Conservation (phyloP, 768 basidiomycete genomes). For the Lentinula sp. region DNA sequence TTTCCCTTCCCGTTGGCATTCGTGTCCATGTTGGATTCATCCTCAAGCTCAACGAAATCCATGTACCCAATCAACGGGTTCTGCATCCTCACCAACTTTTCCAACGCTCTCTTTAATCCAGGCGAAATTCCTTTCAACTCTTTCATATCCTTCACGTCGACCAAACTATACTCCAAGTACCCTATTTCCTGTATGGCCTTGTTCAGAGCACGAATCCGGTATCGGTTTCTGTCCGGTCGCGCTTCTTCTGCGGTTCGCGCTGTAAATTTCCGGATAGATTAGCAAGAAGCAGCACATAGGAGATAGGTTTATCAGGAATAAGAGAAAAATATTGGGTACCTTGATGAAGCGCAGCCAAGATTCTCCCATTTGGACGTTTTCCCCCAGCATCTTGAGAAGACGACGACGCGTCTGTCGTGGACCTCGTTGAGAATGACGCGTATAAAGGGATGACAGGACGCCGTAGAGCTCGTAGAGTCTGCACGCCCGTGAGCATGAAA, state of each 20-base stretch:
- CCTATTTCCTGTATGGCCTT: slow-evolving; percentile 1
- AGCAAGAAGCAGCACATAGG: too few relatives aligned
- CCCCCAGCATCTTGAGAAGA: neutral
- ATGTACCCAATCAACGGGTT: neutral
- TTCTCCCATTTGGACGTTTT: neutral
- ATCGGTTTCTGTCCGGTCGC: neutral
- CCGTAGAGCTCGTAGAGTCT: neutral
- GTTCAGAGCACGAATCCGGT: neutral
- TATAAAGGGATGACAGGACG: neutral
- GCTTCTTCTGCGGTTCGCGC: neutral
- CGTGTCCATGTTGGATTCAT: too few relatives aligned
- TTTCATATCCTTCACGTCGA: neutral
- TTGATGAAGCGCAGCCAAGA: neutral
- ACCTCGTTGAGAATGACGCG: neutral
- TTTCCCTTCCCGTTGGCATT: neutral
- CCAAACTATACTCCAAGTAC: neutral
- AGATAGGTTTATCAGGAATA: neutral
- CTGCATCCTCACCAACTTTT: neutral
- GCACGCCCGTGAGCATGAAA: neutral
- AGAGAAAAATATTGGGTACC: neutral
- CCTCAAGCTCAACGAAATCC: neutral
- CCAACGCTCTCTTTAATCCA: neutral
- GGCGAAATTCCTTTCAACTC: neutral
- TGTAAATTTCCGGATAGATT: neutral
- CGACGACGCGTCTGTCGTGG: neutral